These are phyloP conservation scores for Ceratobasidium sp. DNA, from an alignment of 1,284 basidiomycete species.

Conservation along the genomic window DNA sequence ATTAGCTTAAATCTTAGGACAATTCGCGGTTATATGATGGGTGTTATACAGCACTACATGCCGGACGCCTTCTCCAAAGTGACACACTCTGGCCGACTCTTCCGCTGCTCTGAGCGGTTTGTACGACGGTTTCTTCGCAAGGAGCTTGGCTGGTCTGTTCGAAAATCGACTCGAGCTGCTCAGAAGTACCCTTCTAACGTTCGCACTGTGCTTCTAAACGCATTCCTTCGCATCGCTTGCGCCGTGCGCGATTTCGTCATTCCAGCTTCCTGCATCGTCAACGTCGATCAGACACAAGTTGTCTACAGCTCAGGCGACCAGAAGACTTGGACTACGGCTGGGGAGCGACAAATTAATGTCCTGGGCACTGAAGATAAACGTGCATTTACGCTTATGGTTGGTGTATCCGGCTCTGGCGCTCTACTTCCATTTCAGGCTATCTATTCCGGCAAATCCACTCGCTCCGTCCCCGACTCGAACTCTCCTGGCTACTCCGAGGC, in stretches of 20 bases:
- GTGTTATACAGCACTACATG: background rate
- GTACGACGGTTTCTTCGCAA: background rate
- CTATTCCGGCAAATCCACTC: conserved; percentile 53
- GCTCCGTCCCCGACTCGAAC: conserved; percentile 51
- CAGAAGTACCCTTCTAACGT: background rate
- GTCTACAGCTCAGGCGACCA: conserved; percentile 53
- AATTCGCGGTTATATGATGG: background rate
- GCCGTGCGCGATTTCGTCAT: conserved; percentile 54
- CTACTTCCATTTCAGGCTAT: conserved; percentile 57
- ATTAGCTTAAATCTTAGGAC: background rate
- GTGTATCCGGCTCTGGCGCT: conserved; percentile 53
- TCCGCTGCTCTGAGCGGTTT: background rate
- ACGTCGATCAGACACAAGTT: conserved; percentile 60
- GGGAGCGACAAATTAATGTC: conserved; percentile 56
- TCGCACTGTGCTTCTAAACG: conserved; percentile 51
- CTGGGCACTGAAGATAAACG: conserved; percentile 58
- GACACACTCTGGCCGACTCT: background rate
- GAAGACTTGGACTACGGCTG: conserved; percentile 55
- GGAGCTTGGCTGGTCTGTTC: background rate
- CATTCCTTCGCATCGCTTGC: conserved; percentile 53
- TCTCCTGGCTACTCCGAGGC: conserved; percentile 51
- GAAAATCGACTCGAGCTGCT: background rate
- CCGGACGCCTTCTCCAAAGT: background rate
- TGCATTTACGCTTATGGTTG: conserved; percentile 57
- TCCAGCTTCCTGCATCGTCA: conserved; percentile 52